These are phyloP conservation scores for Parathielavia hyrcaniae DNA, from an alignment of 495 filamentous ascomycete genomes.

Conservation along the genomic window DNA sequence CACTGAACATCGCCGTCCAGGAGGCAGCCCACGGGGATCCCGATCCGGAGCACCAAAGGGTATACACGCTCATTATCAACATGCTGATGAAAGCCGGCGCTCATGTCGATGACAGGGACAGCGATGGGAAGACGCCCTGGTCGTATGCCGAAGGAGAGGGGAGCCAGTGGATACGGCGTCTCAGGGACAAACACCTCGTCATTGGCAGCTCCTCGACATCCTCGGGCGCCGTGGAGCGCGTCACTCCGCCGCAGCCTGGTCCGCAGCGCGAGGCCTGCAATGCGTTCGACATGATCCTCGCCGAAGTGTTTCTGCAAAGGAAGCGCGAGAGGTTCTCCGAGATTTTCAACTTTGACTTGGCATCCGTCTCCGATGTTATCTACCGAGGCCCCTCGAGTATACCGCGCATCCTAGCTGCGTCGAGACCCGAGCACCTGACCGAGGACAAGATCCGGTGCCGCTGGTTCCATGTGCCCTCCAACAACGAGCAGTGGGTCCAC, in stretches of 20 bases:
- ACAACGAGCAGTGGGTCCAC: conserved; percentile 14
- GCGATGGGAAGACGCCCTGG: conserved; percentile 10
- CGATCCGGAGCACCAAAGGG: conserved; percentile 8
- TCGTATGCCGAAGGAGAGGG: conserved; percentile 9
- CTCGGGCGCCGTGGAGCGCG: background rate
- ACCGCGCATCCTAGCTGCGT: conserved; percentile 1
- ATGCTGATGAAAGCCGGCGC: conserved; percentile 15
- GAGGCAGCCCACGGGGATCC: conserved; percentile 5
- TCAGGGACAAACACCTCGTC: conserved; percentile 17
- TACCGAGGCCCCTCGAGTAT: conserved; percentile 9
- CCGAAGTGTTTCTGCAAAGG: conserved; percentile 18
- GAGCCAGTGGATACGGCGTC: conserved; percentile 15
- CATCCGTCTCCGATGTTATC: conserved; percentile 13
- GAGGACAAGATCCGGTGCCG: conserved; percentile 14
- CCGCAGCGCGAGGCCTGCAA: conserved; percentile 15
- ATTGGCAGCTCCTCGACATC: conserved; percentile 16
- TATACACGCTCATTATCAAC: conserved; percentile 17
- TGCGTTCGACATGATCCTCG: conserved; percentile 16
- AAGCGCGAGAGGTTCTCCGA: conserved; percentile 15
- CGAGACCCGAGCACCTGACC: conserved; percentile 12
- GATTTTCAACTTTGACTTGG: conserved; percentile 17
- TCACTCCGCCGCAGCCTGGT: conserved; percentile 7
- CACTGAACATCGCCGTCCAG: conserved; percentile 16
- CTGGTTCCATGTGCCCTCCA: conserved; percentile 17
- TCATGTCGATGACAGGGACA: conserved; percentile 13